Conservation (phyloP, 2,329 filamentous ascomycete species). For the Mycosphaerelloides madeirae region DNA sequence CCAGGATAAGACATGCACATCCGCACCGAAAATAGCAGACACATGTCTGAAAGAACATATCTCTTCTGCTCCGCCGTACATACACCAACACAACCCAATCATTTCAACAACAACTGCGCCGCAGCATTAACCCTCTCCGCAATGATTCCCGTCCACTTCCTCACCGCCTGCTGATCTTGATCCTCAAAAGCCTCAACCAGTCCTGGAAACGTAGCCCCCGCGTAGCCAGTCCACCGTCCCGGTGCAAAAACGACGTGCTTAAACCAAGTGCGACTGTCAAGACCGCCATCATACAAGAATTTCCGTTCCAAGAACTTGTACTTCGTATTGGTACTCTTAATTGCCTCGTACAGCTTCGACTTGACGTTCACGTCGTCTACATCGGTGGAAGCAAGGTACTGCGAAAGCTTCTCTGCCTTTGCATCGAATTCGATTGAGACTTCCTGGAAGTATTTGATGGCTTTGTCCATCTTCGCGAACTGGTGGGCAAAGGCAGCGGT, state of each 20-base stretch:
- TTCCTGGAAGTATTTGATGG: slow-evolving; percentile 47
- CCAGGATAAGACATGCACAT: no score
- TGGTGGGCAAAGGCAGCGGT: slow-evolving; percentile 29
- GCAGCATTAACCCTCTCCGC: slow-evolving; percentile 26
- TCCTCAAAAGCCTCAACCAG: slow-evolving; percentile 59
- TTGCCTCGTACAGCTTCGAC: slow-evolving; percentile 38
- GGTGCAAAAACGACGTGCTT: slow-evolving; percentile 94
- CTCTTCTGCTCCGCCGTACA: no score
- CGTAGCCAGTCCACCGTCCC: slow-evolving; percentile 85
- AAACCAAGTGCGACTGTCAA: slow-evolving; percentile 81
- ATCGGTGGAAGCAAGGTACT: slow-evolving; percentile 34
- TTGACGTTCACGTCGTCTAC: slow-evolving; percentile 48
- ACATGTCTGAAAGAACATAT: no score
- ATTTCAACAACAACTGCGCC: slow-evolving; percentile 11
- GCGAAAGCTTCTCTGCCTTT: slow-evolving; percentile 36
- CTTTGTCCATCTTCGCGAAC: slow-evolving; percentile 45
- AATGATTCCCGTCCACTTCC: slow-evolving; percentile 43
- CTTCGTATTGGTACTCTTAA: slow-evolving; percentile 67
- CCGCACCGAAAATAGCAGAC: no score
- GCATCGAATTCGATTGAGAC: slow-evolving; percentile 50
- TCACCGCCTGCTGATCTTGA: slow-evolving; percentile 35
- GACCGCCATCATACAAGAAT: slow-evolving; percentile 69
- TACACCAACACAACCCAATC: no score
- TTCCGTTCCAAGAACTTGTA: slow-evolving; percentile 80
- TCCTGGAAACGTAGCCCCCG: slow-evolving; percentile 65